Conservation (phyloP, 352 stramenopile genomes). For the Phytophthora parvispora region DNA sequence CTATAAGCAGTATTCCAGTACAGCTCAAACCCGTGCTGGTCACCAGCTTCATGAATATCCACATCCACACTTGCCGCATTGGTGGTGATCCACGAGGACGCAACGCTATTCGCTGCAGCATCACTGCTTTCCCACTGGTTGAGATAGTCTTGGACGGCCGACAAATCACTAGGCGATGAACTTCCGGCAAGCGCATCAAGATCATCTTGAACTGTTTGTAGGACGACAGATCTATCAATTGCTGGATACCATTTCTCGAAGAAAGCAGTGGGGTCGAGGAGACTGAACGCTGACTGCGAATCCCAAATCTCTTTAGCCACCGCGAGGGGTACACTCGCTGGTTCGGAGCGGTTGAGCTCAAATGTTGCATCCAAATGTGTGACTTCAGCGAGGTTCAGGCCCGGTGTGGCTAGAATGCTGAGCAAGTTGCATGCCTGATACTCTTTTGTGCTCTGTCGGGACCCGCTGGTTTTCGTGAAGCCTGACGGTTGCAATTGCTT, state of each 20-base stretch:
- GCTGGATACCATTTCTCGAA: constrained; percentile 59
- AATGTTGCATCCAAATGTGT: constrained; percentile 51
- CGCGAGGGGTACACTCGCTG: constrained; percentile 43
- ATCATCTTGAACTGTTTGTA: constrained; percentile 26
- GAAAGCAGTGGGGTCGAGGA: constrained; percentile 51
- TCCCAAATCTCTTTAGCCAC: constrained; percentile 49
- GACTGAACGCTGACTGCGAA: constrained; percentile 36
- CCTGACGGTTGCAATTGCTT: constrained; percentile 1
- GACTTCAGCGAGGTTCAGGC: constrained; percentile 28
- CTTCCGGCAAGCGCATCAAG: constrained; percentile 23
- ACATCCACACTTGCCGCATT: constrained; percentile 49
- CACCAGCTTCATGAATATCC: constrained; percentile 35
- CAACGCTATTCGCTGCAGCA: constrained; percentile 35
- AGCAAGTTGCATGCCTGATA: constrained; percentile 70
- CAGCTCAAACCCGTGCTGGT: constrained; percentile 69
- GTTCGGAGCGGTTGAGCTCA: constrained; percentile 57
- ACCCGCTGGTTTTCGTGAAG: constrained; percentile 43
- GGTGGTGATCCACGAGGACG: constrained; percentile 50
- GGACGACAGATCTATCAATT: constrained; percentile 31
- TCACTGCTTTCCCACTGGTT: constrained; percentile 59
- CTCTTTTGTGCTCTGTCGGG: constrained; percentile 38
- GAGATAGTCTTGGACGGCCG: constrained; percentile 48
- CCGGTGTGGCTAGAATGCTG: constrained; percentile 31
- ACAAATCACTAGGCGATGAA: constrained; percentile 25
- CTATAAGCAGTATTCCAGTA: constrained; percentile 37